Percentiles rank a stretch among this genome's conserved stretches.
These are phyloP conservation scores for Colletotrichum sp. DNA, from an alignment of 2,329 filamentous ascomycete species.

Conservation along the genomic window DNA sequence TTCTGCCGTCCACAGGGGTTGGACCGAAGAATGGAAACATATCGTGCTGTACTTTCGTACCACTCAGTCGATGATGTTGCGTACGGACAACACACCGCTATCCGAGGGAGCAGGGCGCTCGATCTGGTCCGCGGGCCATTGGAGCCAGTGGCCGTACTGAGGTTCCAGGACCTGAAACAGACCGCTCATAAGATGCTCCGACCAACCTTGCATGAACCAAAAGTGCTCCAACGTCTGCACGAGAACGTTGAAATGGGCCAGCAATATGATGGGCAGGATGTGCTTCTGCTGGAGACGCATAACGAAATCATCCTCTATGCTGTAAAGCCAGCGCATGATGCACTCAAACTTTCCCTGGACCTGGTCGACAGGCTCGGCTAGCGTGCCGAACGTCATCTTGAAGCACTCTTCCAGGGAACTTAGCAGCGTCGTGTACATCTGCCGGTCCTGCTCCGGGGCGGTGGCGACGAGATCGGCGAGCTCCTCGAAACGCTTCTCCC, in stretches of 20 bases:
- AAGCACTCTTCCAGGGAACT: background rate
- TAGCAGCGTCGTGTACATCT: background rate
- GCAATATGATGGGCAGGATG: constrained; percentile 18
- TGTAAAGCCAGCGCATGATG: constrained; percentile 23
- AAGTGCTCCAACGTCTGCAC: constrained; percentile 20
- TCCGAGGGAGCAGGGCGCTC: constrained; percentile 6
- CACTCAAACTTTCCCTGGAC: constrained; percentile 9
- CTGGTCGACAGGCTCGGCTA: background rate
- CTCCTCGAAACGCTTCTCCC: constrained; percentile 18
- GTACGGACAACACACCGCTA: constrained; percentile 27
- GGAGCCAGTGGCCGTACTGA: constrained; percentile 1
- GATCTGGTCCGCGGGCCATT: constrained; percentile 8
- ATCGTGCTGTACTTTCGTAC: background rate
- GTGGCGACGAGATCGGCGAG: constrained; percentile 17
- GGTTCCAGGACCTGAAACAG: background rate
- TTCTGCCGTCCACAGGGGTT: background rate
- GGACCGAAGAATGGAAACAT: background rate
- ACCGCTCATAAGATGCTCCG: constrained; percentile 22
- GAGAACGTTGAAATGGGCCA: constrained; percentile 23
- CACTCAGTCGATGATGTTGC: background rate
- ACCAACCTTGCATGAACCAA: constrained; percentile 27
- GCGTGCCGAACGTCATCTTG: constrained; percentile 15
- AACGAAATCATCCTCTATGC: constrained; percentile 13
- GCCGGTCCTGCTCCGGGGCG: background rate
- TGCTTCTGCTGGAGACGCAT: constrained; percentile 12